Percentiles rank a stretch among this genome's conserved stretches.
Evolutionary conservation across 441 rosid genomes (phyloP).

Genomic region (Mallotus repandus): DNA sequence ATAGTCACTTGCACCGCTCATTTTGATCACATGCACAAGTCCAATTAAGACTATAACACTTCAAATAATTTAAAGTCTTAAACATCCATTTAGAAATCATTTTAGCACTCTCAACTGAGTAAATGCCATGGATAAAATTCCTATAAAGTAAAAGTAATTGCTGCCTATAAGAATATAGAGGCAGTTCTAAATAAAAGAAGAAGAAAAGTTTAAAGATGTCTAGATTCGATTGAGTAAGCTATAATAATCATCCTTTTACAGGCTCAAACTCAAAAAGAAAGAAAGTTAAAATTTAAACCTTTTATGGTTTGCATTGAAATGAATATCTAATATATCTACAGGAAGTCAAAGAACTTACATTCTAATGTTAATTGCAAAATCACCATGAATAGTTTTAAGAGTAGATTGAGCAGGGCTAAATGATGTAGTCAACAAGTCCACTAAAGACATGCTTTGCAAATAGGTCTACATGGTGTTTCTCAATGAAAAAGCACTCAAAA

Average conservation of each 20-base stretch:
- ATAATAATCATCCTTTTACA: neutral
- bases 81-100: slow-evolving; percentile 31
- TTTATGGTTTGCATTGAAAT: neutral
- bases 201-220: too few relatives aligned
- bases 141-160: slow-evolving; percentile 31
- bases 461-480: slow-evolving; percentile 76
- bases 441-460: slow-evolving; percentile 79
- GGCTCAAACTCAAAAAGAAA: neutral
- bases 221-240: neutral
- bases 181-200: neutral
- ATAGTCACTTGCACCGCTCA: too few relatives aligned
- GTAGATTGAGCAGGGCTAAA: slow-evolving; percentile 87
- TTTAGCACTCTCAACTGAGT: slow-evolving; percentile 73
- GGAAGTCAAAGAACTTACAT: slow-evolving; percentile 34
- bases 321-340: neutral
- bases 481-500: slow-evolving; percentile 73
- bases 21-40: too few relatives aligned
- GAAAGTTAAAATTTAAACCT: too few relatives aligned
- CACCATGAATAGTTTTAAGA: slow-evolving; percentile 98
- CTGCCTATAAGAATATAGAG: neutral
- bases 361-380: slow-evolving; percentile 81
- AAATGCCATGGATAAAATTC: slow-evolving; percentile 90
- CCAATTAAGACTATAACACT: too few relatives aligned
- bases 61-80: too few relatives aligned
- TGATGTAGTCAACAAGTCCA: slow-evolving; percentile 84